phyloP scores from a whole-genome alignment of 2,329 filamentous ascomycete genomes.

The Hypoxylon sp. region DNA sequence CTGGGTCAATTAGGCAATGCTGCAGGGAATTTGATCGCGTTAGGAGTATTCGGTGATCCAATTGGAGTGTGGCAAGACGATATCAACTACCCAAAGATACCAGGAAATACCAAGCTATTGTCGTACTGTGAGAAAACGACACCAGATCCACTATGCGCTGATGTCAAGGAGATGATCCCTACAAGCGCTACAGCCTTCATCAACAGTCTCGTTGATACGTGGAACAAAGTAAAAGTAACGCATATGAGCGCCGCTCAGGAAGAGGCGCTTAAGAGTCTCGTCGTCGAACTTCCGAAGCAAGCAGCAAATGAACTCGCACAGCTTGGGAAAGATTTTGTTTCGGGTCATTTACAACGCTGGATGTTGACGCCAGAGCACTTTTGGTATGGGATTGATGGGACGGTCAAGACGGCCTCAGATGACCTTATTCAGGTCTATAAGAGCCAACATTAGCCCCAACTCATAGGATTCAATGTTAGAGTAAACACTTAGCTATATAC shows the following conservation, averaged over 20 bases:
- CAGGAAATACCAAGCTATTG: constrained; percentile 24
- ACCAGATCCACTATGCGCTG: constrained; percentile 40
- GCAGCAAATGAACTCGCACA: constrained; percentile 29
- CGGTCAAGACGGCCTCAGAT: constrained; percentile 32
- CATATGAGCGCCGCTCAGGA: constrained; percentile 41
- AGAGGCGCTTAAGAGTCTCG: constrained; percentile 24
- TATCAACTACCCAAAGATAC: constrained; percentile 31
- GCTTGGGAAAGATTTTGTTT: constrained; percentile 32
- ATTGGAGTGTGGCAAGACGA: constrained; percentile 39
- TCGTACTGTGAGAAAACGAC: constrained; percentile 41
- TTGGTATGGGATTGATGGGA: constrained; percentile 46
- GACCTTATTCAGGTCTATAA: constrained; percentile 35
- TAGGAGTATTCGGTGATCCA: constrained; percentile 44
- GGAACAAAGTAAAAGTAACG: constrained; percentile 33
- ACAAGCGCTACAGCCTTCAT: constrained; percentile 26
- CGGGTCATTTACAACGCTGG: constrained; percentile 42
- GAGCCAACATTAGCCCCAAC: not conserved
- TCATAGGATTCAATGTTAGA: not conserved
- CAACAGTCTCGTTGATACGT: constrained; percentile 35
- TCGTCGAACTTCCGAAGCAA: constrained; percentile 37
- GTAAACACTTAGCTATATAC: not conserved
- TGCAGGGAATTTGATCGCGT: constrained; percentile 36
- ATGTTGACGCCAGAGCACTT: constrained; percentile 46
- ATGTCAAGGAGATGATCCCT: constrained; percentile 35
- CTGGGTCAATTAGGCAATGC: constrained; percentile 37